A percentile compares a stretch with the other conserved stretches of the same genome.
These are phyloP conservation scores for Achlya hypogyna DNA, from an alignment of 352 stramenopile genomes.

Conservation along the genomic window DNA sequence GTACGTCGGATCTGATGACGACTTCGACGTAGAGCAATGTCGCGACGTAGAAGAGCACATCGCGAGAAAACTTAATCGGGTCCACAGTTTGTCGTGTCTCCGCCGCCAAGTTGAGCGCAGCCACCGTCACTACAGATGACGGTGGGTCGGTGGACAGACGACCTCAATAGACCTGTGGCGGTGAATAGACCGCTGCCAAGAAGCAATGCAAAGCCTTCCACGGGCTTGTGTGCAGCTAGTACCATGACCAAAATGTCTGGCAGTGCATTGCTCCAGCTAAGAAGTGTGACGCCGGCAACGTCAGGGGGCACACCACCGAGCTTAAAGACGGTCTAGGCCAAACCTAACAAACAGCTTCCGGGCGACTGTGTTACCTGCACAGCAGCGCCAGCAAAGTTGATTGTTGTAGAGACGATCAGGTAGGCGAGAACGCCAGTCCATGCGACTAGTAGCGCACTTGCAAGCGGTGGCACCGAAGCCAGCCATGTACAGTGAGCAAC, in stretches of 20 bases:
- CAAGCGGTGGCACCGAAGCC: too few species aligned
- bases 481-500: too few species aligned
- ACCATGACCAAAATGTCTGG: conserved; percentile 71
- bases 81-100: conserved; percentile 65
- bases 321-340: conserved; percentile 44
- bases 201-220: conserved; percentile 59
- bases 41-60: conserved; percentile 67
- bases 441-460: conserved; percentile 42
- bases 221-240: conserved; percentile 49
- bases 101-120: conserved; percentile 59
- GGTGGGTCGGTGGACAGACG: neutral
- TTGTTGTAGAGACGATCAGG: neutral
- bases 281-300: conserved; percentile 65
- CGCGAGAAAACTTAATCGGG: conserved; percentile 59
- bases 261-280: conserved; percentile 74
- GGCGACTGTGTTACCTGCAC: neutral
- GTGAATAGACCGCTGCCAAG: conserved; percentile 59
- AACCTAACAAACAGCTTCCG: neutral
- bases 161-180: conserved; percentile 29
- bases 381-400: neutral
- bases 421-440: neutral
- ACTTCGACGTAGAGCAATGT: conserved; percentile 57
- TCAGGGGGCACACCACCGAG: conserved; percentile 67
- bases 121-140: conserved; percentile 36
- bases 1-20: conserved; percentile 56